These are phyloP conservation scores for Eucalyptus regnans DNA, from an alignment of 345 rosid genomes.

Conservation along the genomic window DNA sequence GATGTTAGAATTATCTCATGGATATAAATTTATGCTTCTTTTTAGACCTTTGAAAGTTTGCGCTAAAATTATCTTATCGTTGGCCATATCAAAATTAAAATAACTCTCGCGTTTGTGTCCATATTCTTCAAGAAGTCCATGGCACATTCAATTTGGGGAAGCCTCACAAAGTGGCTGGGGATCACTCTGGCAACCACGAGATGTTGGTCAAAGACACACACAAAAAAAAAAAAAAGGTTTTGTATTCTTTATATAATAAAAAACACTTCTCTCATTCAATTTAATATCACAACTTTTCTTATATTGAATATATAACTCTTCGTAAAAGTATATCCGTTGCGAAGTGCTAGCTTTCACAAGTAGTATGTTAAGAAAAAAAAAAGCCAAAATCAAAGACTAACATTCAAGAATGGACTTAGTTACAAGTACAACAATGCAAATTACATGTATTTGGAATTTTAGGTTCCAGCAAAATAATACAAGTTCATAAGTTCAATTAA, in stretches of 20 bases:
- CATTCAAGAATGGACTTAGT: neutral
- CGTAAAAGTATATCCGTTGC: neutral
- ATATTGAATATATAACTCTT: neutral
- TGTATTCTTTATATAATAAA: neutral
- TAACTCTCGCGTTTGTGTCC: neutral
- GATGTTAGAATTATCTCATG: neutral
- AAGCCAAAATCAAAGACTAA: neutral
- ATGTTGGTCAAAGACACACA: neutral
- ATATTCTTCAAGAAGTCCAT: neutral
- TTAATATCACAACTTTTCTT: neutral
- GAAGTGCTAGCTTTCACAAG: accelerated
- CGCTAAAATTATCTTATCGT: neutral
- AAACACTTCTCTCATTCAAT: neutral
- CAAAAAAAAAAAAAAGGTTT: neutral
- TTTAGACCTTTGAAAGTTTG: neutral
- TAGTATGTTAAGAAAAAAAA: neutral
- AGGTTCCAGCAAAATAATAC: neutral
- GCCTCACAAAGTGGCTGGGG: neutral
- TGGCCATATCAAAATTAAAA: neutral
- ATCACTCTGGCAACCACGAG: neutral
- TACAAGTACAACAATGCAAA: accelerated
- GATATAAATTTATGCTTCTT: neutral
- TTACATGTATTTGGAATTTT: neutral
- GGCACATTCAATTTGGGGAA: neutral
- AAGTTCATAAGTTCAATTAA: neutral